Evolutionary conservation across 306 rosid species (phyloP), one percentile per base, ranked within the genome.

Genomic region (Glycyrrhiza uralensis): DNA sequence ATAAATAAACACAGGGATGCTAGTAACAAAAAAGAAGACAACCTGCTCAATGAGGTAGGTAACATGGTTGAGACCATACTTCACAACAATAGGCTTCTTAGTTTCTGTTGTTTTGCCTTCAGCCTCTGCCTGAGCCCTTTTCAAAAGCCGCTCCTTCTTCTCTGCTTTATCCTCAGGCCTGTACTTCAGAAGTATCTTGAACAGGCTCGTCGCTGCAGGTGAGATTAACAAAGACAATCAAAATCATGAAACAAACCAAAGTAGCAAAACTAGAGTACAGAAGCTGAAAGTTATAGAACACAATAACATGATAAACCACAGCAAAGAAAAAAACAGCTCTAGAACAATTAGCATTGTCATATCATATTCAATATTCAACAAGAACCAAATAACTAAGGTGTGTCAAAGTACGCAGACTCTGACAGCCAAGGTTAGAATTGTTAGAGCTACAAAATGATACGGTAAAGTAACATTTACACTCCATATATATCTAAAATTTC

Each of bases 21-120:
- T n/a, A 46, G 11, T 13, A 7, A 28, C 26, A 12, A 38, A 10
- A 19, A 1, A n/a, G 12, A 49, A 19, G 3, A 64, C 29, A 42
- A 47, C 96, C 92, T 87, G 91, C 83, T 89, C 96, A 3, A 91
- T 91, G 41, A 89, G 92, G 84, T 82, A 89, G 54, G 96, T 89
- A 2, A 89, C 90, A 17, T 87, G 97, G 69, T 91, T 91, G 56
- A 91, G 96, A 46, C 96, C 96, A 79, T 88, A 91, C 30, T 91
- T 91, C 55, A 89, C 88, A 32, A 78, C 76, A 36, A 91, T 83
- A 0, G 97, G 89, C 68, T 91, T 89, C 82, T 91, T 87, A 2
- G 89, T 82, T 29, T 91, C 96, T 0, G 54, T 20, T 1, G 92
- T 45, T 65, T 87, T 91, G 0, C 92, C 92, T 24, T 89, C 91